These are phyloP conservation scores for Raphanus sativus DNA, from an alignment of 345 rosid genomes.

Conservation along the genomic window DNA sequence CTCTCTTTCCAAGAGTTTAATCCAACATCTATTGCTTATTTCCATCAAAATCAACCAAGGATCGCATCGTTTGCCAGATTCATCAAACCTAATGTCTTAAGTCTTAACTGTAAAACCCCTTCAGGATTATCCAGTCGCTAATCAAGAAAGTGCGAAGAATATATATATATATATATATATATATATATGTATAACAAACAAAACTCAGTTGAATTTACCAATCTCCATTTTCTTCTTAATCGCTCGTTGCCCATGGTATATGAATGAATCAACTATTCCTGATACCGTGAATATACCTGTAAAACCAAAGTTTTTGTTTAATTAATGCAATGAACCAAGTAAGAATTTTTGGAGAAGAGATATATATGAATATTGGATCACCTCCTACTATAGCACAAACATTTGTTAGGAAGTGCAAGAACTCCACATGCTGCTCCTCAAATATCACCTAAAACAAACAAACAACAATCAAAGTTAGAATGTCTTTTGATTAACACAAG, in stretches of 20 bases:
- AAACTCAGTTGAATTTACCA: constrained; percentile 64
- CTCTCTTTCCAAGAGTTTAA: too few relatives aligned
- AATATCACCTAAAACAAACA: constrained; percentile 58
- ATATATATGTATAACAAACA: background rate
- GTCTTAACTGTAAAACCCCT: constrained; percentile 17
- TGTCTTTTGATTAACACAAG: background rate
- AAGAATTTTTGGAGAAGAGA: too few relatives aligned
- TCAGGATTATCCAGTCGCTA: background rate
- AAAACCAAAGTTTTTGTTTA: too few relatives aligned
- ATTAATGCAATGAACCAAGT: too few relatives aligned
- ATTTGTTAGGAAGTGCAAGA: constrained; percentile 78
- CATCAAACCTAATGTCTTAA: constrained; percentile 13
- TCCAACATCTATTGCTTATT: too few relatives aligned
- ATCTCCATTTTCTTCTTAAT: constrained; percentile 83
- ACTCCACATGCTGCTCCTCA: constrained; percentile 67
- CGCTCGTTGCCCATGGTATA: constrained; percentile 75
- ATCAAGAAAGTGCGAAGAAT: constrained; percentile 4
- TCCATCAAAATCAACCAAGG: background rate
- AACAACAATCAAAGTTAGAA: constrained; percentile 4
- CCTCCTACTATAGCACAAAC: constrained; percentile 86
- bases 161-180: background rate
- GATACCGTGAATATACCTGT: constrained; percentile 67
- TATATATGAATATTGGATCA: too few relatives aligned
- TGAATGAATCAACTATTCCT: constrained; percentile 76
- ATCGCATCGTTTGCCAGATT: background rate